Base-by-base conservation (phyloP, 2,329 filamentous ascomycete species). In the Cladosporium sp. region DNA sequence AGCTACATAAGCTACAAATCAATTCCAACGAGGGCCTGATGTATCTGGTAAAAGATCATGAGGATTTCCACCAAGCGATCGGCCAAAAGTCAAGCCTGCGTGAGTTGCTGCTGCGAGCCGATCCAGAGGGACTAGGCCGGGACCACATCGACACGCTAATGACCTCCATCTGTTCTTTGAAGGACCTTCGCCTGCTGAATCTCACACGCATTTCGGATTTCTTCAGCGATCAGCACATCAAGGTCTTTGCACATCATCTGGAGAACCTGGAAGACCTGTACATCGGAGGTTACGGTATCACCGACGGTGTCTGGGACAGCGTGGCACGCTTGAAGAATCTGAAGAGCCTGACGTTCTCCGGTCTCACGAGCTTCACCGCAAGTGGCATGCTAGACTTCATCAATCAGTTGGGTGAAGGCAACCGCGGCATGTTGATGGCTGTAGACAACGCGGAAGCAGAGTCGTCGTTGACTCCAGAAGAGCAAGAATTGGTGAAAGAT, bases 251-350 rank as follows among this genome's bases (percentile, higher is more conserved):
- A 19, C 55, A 63, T 1, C 64, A 70, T 9, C 66, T 83, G 9
- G 66, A 66, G 0, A 62, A 71, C 13, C 71, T 87, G 0, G 79
- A 83, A 57, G 75, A 80, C 10, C 66, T 86, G 11, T 76, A 72
- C 42, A 75, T 85, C 45, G 76, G 74, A 41, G 82, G 82, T 8
- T 72, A 75, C 41, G 77, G 77, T 13, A 66, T 79, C 18, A 72
- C 76, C 4, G 77, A 82, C 55, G 70, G 73, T 18, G 68, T 78
- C 9, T 72, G 77, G 52, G 62, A 63, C 33, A 61, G 64, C 3
- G 62, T 82, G 10, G 71, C 77, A 9, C 63, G 64, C 5, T 68
- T 84, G 41, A 63, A 64, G 3, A 70, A 75, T 32, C 67, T 86
- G 34, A 76, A 74, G 43, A 71, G 67, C 3, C 68, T 86, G 6